Base-by-base conservation (phyloP, 306 rosid genomes). In the Abrus pulchellus region DNA sequence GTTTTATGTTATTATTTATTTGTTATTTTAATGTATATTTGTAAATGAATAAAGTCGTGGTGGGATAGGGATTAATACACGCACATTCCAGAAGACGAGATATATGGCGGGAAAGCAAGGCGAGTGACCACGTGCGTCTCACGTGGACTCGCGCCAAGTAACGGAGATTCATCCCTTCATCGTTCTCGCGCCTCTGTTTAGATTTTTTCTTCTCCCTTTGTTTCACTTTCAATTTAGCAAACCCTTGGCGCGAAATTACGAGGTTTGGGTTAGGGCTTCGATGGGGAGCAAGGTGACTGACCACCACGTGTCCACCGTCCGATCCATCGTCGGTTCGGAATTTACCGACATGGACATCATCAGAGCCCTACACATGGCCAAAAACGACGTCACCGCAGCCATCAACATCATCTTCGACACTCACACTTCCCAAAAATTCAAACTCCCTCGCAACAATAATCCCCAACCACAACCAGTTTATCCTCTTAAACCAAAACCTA, bases 321-420 rank as follows among this genome's bases (percentile, higher is more conserved):
- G 94, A 56, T 87, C 97, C 78, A 83, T 93, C 43, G 92, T 94
- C 14, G 96, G 93, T 56, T 74, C 90, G 14, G 95, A 87, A 52
- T 93, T 86, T 84, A 75, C 92, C 50, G 94, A 94, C 60, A 94
- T 91, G 99, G 99, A 94, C 67, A 84, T 93, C 49, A 84, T 91
- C 86, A 89, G 99, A 89, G 97, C 99, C 56, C 88, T 94, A 0
- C 97, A 94, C 86, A 60, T 93, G 94, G 95, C 97, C 68, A 90
- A 93, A 63, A 91, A 93, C 83, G 97, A 94, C 85, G 88, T 86
- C 86, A 93, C 97, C 20, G 97, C 95, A 7, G 99, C 99, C 55
- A 93, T 94, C 66, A 94, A 94, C 79, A 89, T 94, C 67, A 86
- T 94, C 57, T 93, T 93, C 74, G 97, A 93, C 63, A 44, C 82